Evolutionary conservation across 352 stramenopile genomes (phyloP), one percentile per base, ranked within the genome.

Genomic region (Plasmopara halstedii): DNA sequence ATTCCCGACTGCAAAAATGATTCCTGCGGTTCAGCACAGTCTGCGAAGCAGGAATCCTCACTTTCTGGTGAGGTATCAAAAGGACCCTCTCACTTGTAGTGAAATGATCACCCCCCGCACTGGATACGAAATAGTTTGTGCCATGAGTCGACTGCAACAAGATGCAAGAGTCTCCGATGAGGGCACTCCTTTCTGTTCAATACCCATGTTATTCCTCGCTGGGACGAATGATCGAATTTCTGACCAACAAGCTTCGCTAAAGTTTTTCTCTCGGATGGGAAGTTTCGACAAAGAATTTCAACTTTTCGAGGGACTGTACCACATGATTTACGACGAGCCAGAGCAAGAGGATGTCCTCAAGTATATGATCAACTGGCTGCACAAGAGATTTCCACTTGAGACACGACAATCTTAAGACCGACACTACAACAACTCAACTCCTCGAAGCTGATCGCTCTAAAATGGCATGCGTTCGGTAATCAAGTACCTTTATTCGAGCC

Each of bases 291-390:
- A 83, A 60, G 48, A 76, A 47, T 72, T 81, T 44, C 75, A 80
- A 43, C 15, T 75, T 38, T 86, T 81, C 37, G 61, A 75, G 6
- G 74, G 71, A 2, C 36, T 83, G 11, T 83, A 63, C 45, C 71
- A 86, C 62, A 78, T 70, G 55, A 56, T 86, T 27, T 84, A 75
- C 45, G 63, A 84, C 37, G 74, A 84, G 25, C 68, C 68, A 1
- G 71, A 82, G 56, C 58, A 62, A 15, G 70, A 83, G 15, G 58
- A 72, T 4, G 74, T 85, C 15, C 35, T 83, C 14, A 42, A 64
- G 6, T 63, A 81, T 44, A 34, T 79, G 15, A 53, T 51, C n/a
- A 47, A 59, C 5, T 85, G 73, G 64, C 39, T 73, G 31, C 47
- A 57, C 33, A 47, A 46, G 38, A 39, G 63, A 18, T 73, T 73